Evolutionary conservation across 169 alveolate species (phyloP).

Genomic region (Plasmodium vivax): DNA sequence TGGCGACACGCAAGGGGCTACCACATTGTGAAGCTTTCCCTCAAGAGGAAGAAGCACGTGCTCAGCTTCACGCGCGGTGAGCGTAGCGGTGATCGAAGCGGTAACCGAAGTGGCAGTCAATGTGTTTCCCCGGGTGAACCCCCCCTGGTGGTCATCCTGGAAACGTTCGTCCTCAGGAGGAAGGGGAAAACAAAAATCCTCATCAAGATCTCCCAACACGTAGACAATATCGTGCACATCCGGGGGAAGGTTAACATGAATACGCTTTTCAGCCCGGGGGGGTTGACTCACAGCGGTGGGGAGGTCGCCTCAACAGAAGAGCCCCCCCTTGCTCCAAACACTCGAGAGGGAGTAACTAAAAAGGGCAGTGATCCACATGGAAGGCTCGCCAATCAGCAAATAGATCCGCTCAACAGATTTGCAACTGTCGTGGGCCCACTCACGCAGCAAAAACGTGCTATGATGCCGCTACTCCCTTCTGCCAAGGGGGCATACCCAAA

Average conservation of each 20-base stretch:
- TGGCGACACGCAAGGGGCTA: not conserved
- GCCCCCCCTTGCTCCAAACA: not conserved
- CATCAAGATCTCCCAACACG: conserved; percentile 8
- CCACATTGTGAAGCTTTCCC: conserved; percentile 2
- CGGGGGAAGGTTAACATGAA: conserved; percentile 37
- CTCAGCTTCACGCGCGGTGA: not conserved
- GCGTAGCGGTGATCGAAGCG: no score
- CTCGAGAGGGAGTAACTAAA: not conserved
- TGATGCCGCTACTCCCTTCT: not conserved
- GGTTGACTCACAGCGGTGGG: not conserved
- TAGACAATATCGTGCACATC: conserved; percentile 27
- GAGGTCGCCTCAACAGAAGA: not conserved
- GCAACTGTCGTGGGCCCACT: not conserved
- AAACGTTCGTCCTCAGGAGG: conserved; percentile 1
- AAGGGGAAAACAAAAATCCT: conserved; percentile 27
- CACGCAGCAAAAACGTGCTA: not conserved
- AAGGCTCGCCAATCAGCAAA: not conserved
- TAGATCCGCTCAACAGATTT: not conserved
- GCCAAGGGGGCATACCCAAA: not conserved
- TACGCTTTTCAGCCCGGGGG: not conserved
- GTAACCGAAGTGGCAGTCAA: not conserved
- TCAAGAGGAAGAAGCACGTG: conserved; percentile 38
- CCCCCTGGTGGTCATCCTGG: not conserved
- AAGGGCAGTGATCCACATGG: not conserved
- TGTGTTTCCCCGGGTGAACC: not conserved